Evolutionary conservation across 345 rosid species (phyloP).

Genomic region (Heritiera littoralis): DNA sequence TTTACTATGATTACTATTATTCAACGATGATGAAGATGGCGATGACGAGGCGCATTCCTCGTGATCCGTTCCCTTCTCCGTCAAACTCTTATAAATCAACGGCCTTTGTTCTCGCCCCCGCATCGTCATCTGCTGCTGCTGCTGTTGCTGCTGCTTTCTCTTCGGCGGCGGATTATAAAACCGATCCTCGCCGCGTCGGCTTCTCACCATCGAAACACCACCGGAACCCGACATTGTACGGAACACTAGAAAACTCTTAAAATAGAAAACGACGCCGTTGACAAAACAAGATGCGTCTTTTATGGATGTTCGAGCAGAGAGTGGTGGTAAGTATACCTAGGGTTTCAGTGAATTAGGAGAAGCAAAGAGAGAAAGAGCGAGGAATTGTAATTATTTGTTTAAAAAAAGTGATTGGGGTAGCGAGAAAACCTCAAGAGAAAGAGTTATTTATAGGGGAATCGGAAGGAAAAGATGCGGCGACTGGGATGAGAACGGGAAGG

Average conservation of each 20-base stretch:
- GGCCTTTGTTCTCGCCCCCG: slow-evolving; percentile 28
- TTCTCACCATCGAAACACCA: slow-evolving; percentile 41
- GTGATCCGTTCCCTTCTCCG: slow-evolving; percentile 33
- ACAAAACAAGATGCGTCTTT: too few species aligned
- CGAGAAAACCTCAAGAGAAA: not conserved
- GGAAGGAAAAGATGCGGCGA: too few species aligned
- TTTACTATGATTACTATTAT: slow-evolving; percentile 11
- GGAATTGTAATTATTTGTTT: not conserved
- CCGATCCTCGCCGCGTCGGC: slow-evolving; percentile 48
- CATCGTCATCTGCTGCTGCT: slow-evolving; percentile 28
- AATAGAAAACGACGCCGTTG: not conserved
- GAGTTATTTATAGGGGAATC: too few species aligned
- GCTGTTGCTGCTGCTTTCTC: slow-evolving; percentile 45
- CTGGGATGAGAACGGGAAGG: too few species aligned
- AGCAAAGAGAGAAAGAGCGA: too few species aligned
- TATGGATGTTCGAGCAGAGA: not conserved
- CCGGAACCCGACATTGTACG: slow-evolving; percentile 49
- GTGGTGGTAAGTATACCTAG: slow-evolving; percentile 16
- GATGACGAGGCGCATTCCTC: slow-evolving; percentile 20
- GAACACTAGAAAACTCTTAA: not conserved
- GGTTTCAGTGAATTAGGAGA: slow-evolving; percentile 6
- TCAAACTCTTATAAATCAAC: not conserved
- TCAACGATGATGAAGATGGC: slow-evolving; percentile 1
- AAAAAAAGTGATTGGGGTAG: not conserved
- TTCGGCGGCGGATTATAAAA: slow-evolving; percentile 51